Percentiles rank a stretch among this genome's conserved stretches.
phyloP scores from a whole-genome alignment of 139 green algal genomes.

The Astrephomene gubernaculifera region DNA sequence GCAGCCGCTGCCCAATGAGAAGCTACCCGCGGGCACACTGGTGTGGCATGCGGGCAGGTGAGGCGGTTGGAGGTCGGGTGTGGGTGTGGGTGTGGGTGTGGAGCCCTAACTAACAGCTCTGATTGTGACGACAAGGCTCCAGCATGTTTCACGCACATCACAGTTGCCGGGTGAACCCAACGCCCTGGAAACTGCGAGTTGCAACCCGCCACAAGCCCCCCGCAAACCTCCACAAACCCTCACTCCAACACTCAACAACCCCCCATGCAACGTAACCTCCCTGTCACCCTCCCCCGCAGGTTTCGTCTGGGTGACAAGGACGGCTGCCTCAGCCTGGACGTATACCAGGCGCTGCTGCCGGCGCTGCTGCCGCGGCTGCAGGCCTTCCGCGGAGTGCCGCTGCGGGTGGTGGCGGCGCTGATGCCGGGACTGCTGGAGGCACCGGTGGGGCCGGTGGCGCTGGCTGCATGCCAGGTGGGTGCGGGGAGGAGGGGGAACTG shows the following conservation, averaged over 20 bases:
- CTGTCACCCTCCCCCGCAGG: neutral
- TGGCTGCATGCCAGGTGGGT: conserved; percentile 13
- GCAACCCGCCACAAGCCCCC: too few relatives aligned
- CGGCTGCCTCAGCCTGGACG: conserved; percentile 2
- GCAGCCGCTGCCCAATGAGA: conserved; percentile 29
- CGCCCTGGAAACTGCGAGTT: too few relatives aligned
- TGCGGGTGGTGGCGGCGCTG: conserved; percentile 10
- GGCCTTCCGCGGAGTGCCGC: conserved; percentile 22
- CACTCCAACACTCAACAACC: too few relatives aligned
- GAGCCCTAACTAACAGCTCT: too few relatives aligned
- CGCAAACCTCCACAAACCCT: too few relatives aligned
- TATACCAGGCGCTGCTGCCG: conserved; percentile 19
- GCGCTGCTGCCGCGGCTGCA: conserved; percentile 22
- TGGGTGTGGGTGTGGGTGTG: neutral
- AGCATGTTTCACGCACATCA: too few relatives aligned
- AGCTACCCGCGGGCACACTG: conserved; percentile 4
- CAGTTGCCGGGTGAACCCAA: too few relatives aligned
- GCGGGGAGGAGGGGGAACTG: too few relatives aligned
- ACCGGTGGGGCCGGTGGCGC: conserved; percentile 19
- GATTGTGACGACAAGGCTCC: too few relatives aligned
- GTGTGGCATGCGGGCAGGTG: conserved; percentile 27
- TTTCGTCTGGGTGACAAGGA: conserved; percentile 22
- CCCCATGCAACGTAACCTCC: too few relatives aligned
- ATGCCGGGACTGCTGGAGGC: conserved; percentile 33
- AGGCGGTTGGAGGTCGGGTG: neutral